Percentiles rank a stretch among this genome's conserved stretches.
These are phyloP conservation scores for Candida tammaniensis DNA, from an alignment of 805 yeast species.

Conservation along the genomic window DNA sequence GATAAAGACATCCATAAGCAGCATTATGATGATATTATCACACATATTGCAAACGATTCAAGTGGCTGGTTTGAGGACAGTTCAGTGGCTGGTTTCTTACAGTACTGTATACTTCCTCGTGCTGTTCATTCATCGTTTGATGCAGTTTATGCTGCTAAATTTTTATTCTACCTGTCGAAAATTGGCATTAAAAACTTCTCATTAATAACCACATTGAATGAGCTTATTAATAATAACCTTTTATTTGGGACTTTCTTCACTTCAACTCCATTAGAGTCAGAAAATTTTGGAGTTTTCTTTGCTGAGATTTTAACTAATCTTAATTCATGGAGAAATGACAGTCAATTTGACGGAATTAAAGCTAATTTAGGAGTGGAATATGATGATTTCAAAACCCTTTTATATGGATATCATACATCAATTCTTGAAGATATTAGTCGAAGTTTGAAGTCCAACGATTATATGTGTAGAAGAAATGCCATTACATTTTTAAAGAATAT, in stretches of 20 bases:
- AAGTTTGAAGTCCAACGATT: slow-evolving; percentile 52
- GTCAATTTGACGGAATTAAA: slow-evolving; percentile 19
- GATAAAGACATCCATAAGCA: slow-evolving; percentile 46
- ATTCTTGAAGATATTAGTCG: slow-evolving; percentile 43
- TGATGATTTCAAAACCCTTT: slow-evolving; percentile 30
- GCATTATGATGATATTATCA: slow-evolving; percentile 31
- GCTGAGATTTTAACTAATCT: slow-evolving; percentile 46
- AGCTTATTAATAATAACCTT: slow-evolving; percentile 46
- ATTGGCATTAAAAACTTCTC: slow-evolving; percentile 32
- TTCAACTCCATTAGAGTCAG: slow-evolving; percentile 74
- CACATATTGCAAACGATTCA: slow-evolving; percentile 26
- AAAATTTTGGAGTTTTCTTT: slow-evolving; percentile 75
- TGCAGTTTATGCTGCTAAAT: slow-evolving; percentile 66
- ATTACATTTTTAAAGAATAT: slow-evolving; percentile 72
- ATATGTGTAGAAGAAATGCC: slow-evolving; percentile 77
- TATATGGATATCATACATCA: slow-evolving; percentile 56
- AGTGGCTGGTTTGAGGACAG: slow-evolving; percentile 39
- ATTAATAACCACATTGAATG: slow-evolving; percentile 39
- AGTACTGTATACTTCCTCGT: slow-evolving; percentile 72
- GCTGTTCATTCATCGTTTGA: slow-evolving; percentile 77
- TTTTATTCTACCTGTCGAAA: slow-evolving; percentile 51
- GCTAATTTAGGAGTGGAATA: slow-evolving; percentile 2
- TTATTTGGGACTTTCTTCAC: slow-evolving; percentile 62
- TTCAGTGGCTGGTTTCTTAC: slow-evolving; percentile 40
- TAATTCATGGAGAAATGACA: slow-evolving; percentile 41